A percentile compares a stretch with the other conserved stretches of the same genome.
These are phyloP conservation scores for Cladosporium oxysporum DNA, from an alignment of 2,329 filamentous ascomycete species.

Conservation along the genomic window DNA sequence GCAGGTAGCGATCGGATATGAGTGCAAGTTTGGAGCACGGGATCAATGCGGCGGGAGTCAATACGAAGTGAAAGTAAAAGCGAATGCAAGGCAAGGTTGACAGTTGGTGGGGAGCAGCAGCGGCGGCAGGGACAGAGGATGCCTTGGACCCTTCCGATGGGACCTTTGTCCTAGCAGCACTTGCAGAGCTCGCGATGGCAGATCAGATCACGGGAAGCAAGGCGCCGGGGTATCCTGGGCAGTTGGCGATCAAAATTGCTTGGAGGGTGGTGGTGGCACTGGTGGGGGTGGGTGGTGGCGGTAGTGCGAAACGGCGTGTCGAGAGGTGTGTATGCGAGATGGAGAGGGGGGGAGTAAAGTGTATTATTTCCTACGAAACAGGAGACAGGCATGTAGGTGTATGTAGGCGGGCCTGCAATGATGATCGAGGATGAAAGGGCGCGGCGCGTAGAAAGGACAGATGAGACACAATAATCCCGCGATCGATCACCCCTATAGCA, in stretches of 20 bases:
- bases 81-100: neutral
- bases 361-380: neutral
- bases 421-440: neutral
- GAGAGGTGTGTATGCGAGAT: neutral
- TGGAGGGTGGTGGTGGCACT: neutral
- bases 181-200: neutral
- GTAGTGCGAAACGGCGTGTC: neutral
- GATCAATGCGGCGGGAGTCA: neutral
- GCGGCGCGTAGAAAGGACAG: neutral
- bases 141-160: neutral
- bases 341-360: neutral
- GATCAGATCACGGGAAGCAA: neutral
- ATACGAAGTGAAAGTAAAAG: neutral
- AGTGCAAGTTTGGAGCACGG: neutral
- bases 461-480: neutral
- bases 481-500: neutral
- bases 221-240: constrained; percentile 7
- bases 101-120: neutral
- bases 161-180: constrained; percentile 7
- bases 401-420: neutral
- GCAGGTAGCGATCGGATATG: neutral
- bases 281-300: neutral
- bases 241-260: constrained; percentile 2
- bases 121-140: neutral
- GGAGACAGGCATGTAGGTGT: neutral